Base-by-base conservation (phyloP, 306 rosid genomes). In the Datisca glomerata region DNA sequence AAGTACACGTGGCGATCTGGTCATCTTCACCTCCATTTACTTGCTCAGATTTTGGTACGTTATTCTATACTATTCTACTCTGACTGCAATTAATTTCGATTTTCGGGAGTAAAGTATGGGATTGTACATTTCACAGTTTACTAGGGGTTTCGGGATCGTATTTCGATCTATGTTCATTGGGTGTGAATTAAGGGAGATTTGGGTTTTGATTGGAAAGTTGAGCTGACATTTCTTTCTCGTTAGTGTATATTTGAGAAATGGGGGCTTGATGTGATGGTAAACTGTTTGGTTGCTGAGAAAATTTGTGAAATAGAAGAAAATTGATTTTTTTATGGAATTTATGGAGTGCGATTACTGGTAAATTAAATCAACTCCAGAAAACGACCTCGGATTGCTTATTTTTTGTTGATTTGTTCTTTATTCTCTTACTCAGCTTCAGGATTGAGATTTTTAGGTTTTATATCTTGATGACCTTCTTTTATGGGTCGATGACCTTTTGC, bases 1-100 rank as follows among this genome's bases (percentile, higher is more conserved):
- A 53, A 67, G 58, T 42, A 64, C 96, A 78, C 78, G 91, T 67
- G 89, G 70, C 82, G 96, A 85, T 80, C 93, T 85, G 69, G 55
- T 80, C 64, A 57, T 59, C 70, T 58, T 69, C 81, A 45, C 53
- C 46, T 53, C 64, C 68, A 59, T 60, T 75, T 56, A 32, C 45
- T 65, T 21, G 68, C 85, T 65, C 67, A 31, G 60, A 57, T 69
- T 68, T 63, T 79, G 62, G 96, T 85, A 56, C 80, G 89, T 40
- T 20, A 21, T 17, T 49, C 45, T 45, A 2, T n/a, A 22, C 10
- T 41, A 47, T 49, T 25, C 34, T 12, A 15, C 17, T 25, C 44
- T 55, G 20, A 19, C 41, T 15, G 35, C 3, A 10, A 13, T 34
- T 29, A 6, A 18, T 22, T 49, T 50, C 12, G 29, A 28, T 15